A percentile compares a stretch with the other conserved stretches of the same genome.
Conservation (phyloP, 2,329 filamentous ascomycete species). For the Escovopsis sp. region DNA sequence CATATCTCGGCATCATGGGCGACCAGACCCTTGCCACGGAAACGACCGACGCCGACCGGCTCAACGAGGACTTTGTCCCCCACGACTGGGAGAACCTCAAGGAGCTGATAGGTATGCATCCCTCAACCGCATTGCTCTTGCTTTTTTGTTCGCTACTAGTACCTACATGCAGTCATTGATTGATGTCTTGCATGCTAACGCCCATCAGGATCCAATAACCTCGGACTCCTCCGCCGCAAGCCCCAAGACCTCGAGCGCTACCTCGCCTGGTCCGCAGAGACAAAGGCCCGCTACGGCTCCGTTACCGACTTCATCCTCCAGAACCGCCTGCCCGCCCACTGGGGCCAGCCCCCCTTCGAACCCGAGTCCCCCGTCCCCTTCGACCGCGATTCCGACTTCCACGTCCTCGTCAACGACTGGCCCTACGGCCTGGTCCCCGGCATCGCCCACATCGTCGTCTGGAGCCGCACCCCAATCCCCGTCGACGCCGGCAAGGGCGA, state of each 20-base stretch:
- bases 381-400: slow-evolving; percentile 40
- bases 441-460: slow-evolving; percentile 75
- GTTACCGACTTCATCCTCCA: slow-evolving; percentile 65
- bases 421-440: slow-evolving; percentile 61
- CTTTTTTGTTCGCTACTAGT: not conserved
- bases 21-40: slow-evolving; percentile 11
- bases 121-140: not conserved
- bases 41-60: not conserved
- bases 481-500: slow-evolving; percentile 55
- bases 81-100: slow-evolving; percentile 63
- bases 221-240: slow-evolving; percentile 62
- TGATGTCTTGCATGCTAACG: no score
- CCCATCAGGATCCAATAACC: slow-evolving; percentile 36
- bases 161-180: not conserved
- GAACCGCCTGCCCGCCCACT: slow-evolving; percentile 51
- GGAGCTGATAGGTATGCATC: slow-evolving; percentile 42
- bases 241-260: slow-evolving; percentile 72
- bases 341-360: slow-evolving; percentile 47
- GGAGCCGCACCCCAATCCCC: slow-evolving; percentile 71
- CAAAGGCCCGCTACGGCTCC: slow-evolving; percentile 60
- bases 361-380: slow-evolving; percentile 37
- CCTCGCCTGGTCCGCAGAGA: slow-evolving; percentile 57
- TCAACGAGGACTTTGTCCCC: slow-evolving; percentile 53
- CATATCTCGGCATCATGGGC: slow-evolving; percentile 22
- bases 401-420: slow-evolving; percentile 81